Conservation (phyloP, 179 eudicot genomes). For the Nepenthes alata region DNA sequence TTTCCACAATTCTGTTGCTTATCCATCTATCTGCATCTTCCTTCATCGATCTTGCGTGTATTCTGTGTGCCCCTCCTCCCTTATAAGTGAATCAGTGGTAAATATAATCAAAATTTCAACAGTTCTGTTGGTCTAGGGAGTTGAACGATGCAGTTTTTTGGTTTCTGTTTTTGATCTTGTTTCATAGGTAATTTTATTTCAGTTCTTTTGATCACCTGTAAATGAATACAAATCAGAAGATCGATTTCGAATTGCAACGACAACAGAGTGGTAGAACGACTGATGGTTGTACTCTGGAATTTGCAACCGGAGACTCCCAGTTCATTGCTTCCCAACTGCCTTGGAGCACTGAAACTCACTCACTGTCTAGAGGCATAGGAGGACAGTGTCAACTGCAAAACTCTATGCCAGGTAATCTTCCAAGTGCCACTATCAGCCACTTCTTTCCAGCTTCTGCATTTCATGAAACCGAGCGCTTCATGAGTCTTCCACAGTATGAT, state of each 20-base stretch:
- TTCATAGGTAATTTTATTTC: conserved; percentile 7
- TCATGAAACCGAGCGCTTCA: conserved; percentile 29
- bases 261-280: conserved; percentile 19
- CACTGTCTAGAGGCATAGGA: conserved; percentile 13
- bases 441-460: conserved; percentile 38
- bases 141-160: conserved; percentile 2
- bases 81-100: conserved; percentile 5
- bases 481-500: conserved; percentile 36
- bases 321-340: conserved; percentile 23
- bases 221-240: conserved; percentile 42
- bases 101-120: conserved; percentile 1
- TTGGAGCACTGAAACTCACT: conserved; percentile 20
- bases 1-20: conserved; percentile 14
- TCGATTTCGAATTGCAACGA: conserved; percentile 22
- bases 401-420: conserved; percentile 20
- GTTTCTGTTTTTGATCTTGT: conserved; percentile 3
- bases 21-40: conserved; percentile 12
- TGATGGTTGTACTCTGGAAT: conserved; percentile 20
- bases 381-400: conserved; percentile 17
- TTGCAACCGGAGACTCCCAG: conserved; percentile 16
- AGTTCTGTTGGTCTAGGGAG: conserved; percentile 6
- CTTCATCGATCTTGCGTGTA: conserved; percentile 14
- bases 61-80: conserved; percentile 8
- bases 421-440: conserved; percentile 22
- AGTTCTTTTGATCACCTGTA: conserved; percentile 1